Percentiles rank a stretch among this genome's conserved stretches.
Evolutionary conservation across 129 eudicot genomes (phyloP).

Genomic region (Logfia minima): DNA sequence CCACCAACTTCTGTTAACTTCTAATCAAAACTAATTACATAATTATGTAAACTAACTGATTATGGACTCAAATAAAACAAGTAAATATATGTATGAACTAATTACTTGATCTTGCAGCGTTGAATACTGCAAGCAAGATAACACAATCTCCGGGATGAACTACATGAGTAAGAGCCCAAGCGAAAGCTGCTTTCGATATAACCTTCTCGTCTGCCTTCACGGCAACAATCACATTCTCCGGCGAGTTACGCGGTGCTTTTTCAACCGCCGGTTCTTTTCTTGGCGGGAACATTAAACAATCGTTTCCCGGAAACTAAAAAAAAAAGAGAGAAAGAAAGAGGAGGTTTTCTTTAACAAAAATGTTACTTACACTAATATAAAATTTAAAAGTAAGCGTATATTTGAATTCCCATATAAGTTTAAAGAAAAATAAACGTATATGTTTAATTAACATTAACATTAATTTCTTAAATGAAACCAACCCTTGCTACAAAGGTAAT

Average conservation of each 20-base stretch:
- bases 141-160: constrained; percentile 72
- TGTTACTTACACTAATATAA: no score
- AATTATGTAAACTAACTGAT: neutral
- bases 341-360: neutral
- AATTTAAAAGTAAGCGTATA: no score
- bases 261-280: constrained; percentile 21
- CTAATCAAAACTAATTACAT: neutral
- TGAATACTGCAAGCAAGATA: constrained; percentile 64
- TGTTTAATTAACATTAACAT: neutral
- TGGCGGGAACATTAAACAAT: constrained; percentile 63
- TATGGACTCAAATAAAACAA: neutral
- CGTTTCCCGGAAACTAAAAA: neutral
- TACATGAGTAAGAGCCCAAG: constrained; percentile 86
- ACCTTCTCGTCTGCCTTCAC: constrained; percentile 71
- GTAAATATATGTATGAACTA: neutral
- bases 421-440: neutral
- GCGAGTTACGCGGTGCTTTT: constrained; percentile 16
- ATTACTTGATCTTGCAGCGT: constrained; percentile 41
- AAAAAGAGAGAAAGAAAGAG: neutral
- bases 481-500: constrained; percentile 15
- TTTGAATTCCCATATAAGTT: no score
- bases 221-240: constrained; percentile 71
- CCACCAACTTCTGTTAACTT: neutral
- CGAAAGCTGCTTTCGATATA: constrained; percentile 60
- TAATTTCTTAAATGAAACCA: constrained; percentile 5